Evolutionary conservation across 257 asterid species (phyloP), one percentile per base, ranked within the genome.

Genomic region (Osmanthus fragrans): DNA sequence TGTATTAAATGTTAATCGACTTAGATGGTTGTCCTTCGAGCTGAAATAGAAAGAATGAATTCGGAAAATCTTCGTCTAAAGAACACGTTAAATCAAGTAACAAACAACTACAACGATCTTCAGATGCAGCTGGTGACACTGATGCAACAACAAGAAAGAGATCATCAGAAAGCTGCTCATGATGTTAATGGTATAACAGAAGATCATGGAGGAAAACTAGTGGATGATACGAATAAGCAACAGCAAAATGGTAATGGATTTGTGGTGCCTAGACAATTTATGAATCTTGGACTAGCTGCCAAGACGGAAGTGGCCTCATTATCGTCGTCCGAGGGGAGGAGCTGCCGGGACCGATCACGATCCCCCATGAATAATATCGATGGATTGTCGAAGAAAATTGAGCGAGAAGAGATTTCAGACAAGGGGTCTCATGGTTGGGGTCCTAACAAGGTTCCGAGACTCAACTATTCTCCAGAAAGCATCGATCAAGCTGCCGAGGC

Each of bases 401-500:
- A 75, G 5, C 80, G 80, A 39, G 92, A 78, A 12, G 89, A 81
- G 33, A 86, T 84, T 56, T 87, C 85, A 23, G 88, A 84, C 4
- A 82, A 84, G 72, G 81, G 81, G 5, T 80, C 86, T 4, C 80
- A 81, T 2, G 90, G 82, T 10, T 90, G 82, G 65, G 74, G 79
- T 49, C 75, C 96, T 2, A 88, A 81, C 77, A 89, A 93, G 87
- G 81, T 79, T 37, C 29, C 89, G 7, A 89, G 88, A 83, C 80
- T 81, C 3, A 76, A 68, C 37, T 80, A 80, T 45, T 54, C 84
- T 7, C 74, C 94, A 0, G 85, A 85, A 76, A 83, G 71, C 63
- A 87, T 80, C 27, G 99, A 95, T 84, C 99, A 93, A 77, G 89
- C 96, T 3, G 76, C 92, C 3, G 98, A 93, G 83, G 96, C 98